These are phyloP conservation scores for Globisporangium orthogonon DNA, from an alignment of 352 stramenopile species.

Conservation along the genomic window DNA sequence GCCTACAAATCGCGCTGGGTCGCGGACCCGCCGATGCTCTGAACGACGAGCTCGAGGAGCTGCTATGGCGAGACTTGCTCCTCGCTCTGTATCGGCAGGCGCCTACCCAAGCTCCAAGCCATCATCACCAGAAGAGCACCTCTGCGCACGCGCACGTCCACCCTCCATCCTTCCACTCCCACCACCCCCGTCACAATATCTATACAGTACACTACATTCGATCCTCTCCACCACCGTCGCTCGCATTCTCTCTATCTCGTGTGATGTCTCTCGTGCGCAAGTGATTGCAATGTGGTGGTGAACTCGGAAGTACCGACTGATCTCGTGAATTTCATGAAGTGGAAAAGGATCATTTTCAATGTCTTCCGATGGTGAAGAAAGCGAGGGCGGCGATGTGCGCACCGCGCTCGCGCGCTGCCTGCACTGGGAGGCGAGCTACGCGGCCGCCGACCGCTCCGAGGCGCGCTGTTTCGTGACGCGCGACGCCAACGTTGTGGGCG, in stretches of 20 bases:
- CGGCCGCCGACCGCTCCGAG: conserved; percentile 26
- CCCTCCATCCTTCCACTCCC: not conserved
- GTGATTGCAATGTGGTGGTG: too few relatives aligned
- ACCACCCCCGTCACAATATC: conserved; percentile 1
- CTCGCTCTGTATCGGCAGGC: too few relatives aligned
- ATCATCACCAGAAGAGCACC: too few relatives aligned
- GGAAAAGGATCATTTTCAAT: not conserved
- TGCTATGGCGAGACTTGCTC: too few relatives aligned
- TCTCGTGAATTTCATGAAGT: too few relatives aligned
- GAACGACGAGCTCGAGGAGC: too few relatives aligned
- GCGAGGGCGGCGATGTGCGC: conserved; percentile 23
- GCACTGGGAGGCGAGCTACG: conserved; percentile 46
- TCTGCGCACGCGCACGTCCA: not conserved
- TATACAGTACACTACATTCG: conserved; percentile 12
- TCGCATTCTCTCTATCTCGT: too few relatives aligned
- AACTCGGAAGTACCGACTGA: too few relatives aligned
- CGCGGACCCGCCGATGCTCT: conserved; percentile 12
- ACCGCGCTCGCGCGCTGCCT: conserved; percentile 25
- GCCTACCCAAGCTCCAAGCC: too few relatives aligned
- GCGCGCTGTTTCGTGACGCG: conserved; percentile 46
- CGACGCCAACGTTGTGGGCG: conserved; percentile 18
- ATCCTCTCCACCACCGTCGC: too few relatives aligned
- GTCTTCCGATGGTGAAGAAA: not conserved
- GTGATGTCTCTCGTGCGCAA: too few relatives aligned
- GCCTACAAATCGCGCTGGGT: conserved; percentile 75